Conservation (phyloP, 257 asterid species). For the Solanum appendiculatum region DNA sequence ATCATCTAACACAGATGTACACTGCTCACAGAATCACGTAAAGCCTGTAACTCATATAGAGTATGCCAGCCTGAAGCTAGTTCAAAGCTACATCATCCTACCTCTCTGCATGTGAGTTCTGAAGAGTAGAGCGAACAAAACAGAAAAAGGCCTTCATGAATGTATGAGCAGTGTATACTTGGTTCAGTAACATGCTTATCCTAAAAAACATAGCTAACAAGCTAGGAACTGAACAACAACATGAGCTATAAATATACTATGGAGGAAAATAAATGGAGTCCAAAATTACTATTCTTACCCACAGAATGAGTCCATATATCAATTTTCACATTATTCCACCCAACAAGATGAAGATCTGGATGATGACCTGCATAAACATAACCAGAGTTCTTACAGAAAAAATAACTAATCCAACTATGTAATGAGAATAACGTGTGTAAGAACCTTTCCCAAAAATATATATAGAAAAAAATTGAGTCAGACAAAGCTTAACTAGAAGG, state of each 20-base stretch:
- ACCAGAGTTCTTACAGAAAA: not conserved
- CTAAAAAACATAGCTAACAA: not conserved
- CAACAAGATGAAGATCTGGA: slow-evolving; percentile 97
- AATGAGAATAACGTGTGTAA: not conserved
- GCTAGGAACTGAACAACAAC: not conserved
- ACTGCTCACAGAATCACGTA: not conserved
- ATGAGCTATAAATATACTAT: not conserved
- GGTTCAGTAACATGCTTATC: not conserved
- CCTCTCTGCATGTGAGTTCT: not conserved
- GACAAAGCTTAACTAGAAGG: not conserved
- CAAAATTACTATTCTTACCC: slow-evolving; percentile 33
- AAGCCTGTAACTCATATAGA: not conserved
- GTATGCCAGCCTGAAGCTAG: not conserved
- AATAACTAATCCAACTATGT: not conserved
- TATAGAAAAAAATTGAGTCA: not conserved
- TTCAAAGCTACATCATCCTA: not conserved
- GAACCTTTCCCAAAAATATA: not conserved
- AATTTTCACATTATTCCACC: slow-evolving; percentile 86
- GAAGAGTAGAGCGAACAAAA: not conserved
- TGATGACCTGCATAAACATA: slow-evolving; percentile 59
- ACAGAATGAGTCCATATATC: slow-evolving; percentile 95
- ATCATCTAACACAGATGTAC: not conserved
- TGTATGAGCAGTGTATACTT: not conserved
- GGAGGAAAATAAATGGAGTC: slow-evolving; percentile 2
- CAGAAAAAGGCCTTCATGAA: not conserved